These are phyloP conservation scores for Diaporthe citrichinensis DNA, from an alignment of 2,329 filamentous ascomycete genomes.

Conservation along the genomic window DNA sequence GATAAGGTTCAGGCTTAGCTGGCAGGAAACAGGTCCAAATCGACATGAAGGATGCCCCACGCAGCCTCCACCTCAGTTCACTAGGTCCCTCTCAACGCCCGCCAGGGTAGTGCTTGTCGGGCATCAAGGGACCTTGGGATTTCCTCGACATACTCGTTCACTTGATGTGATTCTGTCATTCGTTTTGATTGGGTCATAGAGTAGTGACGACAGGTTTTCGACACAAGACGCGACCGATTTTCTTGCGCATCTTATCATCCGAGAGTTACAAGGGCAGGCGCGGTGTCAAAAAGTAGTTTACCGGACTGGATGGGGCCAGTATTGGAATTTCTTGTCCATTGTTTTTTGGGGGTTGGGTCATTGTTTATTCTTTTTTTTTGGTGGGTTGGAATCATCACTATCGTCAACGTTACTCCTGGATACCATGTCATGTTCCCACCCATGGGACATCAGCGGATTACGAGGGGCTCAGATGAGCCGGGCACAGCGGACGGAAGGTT, in stretches of 20 bases:
- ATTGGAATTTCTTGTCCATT: conserved; percentile 29
- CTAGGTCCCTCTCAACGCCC: neutral
- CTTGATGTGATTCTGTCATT: neutral
- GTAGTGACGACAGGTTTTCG: neutral
- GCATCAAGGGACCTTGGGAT: too few species aligned
- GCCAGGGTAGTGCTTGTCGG: neutral
- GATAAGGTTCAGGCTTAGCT: neutral
- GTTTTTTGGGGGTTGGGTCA: neutral
- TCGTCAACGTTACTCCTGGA: conserved; percentile 23
- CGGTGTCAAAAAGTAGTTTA: conserved; percentile 23
- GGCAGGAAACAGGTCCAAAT: neutral
- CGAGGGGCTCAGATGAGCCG: conserved; percentile 3
- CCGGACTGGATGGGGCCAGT: conserved; percentile 5
- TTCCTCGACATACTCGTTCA: neutral
- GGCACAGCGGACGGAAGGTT: conserved; percentile 3
- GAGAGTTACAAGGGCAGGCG: conserved; percentile 19
- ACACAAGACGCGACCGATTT: neutral
- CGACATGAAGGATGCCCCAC: neutral
- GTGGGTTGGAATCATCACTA: conserved; percentile 22
- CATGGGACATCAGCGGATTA: conserved; percentile 13
- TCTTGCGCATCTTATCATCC: neutral
- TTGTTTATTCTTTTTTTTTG: neutral
- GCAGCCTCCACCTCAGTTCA: neutral
- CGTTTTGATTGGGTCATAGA: neutral
- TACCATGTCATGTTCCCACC: conserved; percentile 20